Base-by-base conservation (phyloP, 345 rosid genomes). In the Salix suchowensis region DNA sequence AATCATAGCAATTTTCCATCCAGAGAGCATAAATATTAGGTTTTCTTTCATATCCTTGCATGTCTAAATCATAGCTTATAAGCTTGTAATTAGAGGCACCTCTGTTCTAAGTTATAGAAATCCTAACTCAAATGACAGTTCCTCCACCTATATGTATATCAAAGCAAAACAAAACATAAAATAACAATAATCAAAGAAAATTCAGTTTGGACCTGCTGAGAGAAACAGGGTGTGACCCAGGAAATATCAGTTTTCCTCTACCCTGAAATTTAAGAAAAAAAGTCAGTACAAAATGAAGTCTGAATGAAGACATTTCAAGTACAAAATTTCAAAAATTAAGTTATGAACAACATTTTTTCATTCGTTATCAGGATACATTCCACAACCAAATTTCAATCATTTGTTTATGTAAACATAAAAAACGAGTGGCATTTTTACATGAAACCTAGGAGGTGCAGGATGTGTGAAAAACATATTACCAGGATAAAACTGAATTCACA, bases 161-260 rank as follows among this genome's bases (percentile, higher is more conserved):
- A 40, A 68, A 32, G 42, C 7, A 76, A 14, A 7, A 3, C 42
- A 71, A 37, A 42, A 30, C 71, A 74, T 40, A 32, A 12, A 8
- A 36, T 12, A 75, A 36, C 36, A 61, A 26, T 39, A 2, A 40
- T 73, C n/a, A 58, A 36, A 73, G 61, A 71, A 74, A 75, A 67
- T 55, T 61, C 61, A 76, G 46, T 77, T 5, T 11, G 7, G 15
- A 92, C 97, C 97, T 90, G 90, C 85, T 87, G 75, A 92, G 88
- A 71, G 97, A 92, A 73, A 92, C 97, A 39, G 97, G 97, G 71
- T 92, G 97, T 24, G 97, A 92, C 60, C 97, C 97, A 2, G 97
- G 97, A 76, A 92, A 92, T 12, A 87, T 91, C 18, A 83, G 66
- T 75, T 86, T 83, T 85, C 90, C 91, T 86, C 93, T 82, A 80